Base-by-base conservation (phyloP, 177 flowering plant genomes). In the Vitis hybrid region DNA sequence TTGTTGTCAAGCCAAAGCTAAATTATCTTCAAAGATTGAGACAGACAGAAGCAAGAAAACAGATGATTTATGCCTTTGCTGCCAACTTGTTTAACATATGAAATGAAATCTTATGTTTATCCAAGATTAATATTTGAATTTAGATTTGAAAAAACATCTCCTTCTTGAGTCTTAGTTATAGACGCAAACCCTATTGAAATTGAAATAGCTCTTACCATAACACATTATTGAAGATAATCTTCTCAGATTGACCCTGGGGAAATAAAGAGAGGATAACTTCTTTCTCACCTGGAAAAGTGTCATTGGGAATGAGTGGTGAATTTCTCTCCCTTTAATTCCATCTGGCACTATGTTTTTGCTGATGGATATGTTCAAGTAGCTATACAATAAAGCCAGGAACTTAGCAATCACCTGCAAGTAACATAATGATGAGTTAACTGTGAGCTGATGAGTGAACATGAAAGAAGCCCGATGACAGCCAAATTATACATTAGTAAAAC, bases 261-360 rank as follows among this genome's bases (percentile, higher is more conserved):
- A 12, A 47, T 31, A 66, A 47, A 68, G 20, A 28, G 11, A 51
- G 18, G 59, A 31, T 28, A 19, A 62, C 22, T 22, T 62, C 19
- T 62, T 58, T 15, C 69, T 33, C 52, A 94, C 98, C 98, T 86
- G 96, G 71, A 95, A 88, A 78, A 95, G 91, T 58, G 95, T 92
- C 92, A 93, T 84, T 20, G 98, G 98, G 71, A 94, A 94, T 6
- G 93, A 78, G 76, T 94, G 98, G 80, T 88, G 97, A 76, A 95
- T 86, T 74, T 89, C 97, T 78, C 99, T 87, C 71, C 98, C 98
- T 77, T 94, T 92, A 51, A 95, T 87, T 71, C 80, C 92, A 86
- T 95, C 99, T 0, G 99, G 99, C 61, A 95, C 97, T 54, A 84
- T 81, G 74, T 85, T 87, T 64, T 82, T 82, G 80, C 92, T 90